A percentile compares a stretch with the other conserved stretches of the same genome.
Evolutionary conservation across 2,329 filamentous ascomycete genomes (phyloP).

Genomic region (Colletotrichum sp.): DNA sequence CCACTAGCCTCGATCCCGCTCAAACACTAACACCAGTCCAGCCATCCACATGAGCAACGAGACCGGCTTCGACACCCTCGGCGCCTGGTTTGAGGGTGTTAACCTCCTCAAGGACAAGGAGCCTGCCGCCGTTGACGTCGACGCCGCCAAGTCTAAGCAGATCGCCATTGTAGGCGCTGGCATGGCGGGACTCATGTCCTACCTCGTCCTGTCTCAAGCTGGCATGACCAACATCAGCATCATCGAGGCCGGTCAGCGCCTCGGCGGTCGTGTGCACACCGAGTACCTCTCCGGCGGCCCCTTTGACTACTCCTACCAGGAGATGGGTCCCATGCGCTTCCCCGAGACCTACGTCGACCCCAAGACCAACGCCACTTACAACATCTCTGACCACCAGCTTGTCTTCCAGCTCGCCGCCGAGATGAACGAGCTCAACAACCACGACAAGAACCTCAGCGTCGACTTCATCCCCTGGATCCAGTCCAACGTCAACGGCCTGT

Average conservation of each 20-base stretch:
- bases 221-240: constrained; percentile 68
- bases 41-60: constrained; percentile 54
- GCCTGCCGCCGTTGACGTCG: constrained; percentile 55
- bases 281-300: constrained; percentile 64
- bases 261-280: constrained; percentile 70
- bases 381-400: constrained; percentile 68
- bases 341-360: constrained; percentile 57
- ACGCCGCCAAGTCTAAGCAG: constrained; percentile 59
- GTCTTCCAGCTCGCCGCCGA: constrained; percentile 67
- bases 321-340: constrained; percentile 71
- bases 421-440: constrained; percentile 64
- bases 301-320: constrained; percentile 70
- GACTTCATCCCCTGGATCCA: constrained; percentile 71
- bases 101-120: constrained; percentile 60
- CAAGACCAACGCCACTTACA: constrained; percentile 58
- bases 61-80: constrained; percentile 50
- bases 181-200: constrained; percentile 69
- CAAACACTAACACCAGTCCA: constrained; percentile 25
- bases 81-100: constrained; percentile 72
- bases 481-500: constrained; percentile 57
- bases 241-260: constrained; percentile 62
- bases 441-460: constrained; percentile 52
- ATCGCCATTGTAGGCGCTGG: constrained; percentile 71
- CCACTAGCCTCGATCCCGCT: background rate
- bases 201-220: constrained; percentile 51